Base-by-base conservation (phyloP, 352 stramenopile species). In the Globisporangium canariense region DNA sequence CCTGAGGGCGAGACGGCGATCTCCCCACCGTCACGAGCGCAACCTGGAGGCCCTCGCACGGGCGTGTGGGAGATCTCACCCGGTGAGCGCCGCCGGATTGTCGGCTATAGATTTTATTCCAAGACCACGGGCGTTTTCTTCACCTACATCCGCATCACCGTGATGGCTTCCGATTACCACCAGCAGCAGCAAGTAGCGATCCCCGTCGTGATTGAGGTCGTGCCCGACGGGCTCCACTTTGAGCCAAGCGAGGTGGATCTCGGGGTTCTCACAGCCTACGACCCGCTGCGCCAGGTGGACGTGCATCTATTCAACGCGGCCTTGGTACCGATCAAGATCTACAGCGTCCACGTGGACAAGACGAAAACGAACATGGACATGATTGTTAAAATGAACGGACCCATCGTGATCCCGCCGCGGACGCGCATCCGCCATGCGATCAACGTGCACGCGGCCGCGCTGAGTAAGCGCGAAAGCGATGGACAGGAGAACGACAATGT, bases 241-340 rank as follows among this genome's bases (percentile, higher is more conserved):
- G 70, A 79, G 36, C 77, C 75, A 1, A 64, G 57, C 10, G 58
- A 71, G 6, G 36, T 84, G 22, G 63, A 81, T 22, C 36, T 86
- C 20, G 77, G 77, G 3, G 52, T 81, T 18, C 49, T 86, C 18
- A 74, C 69, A 14, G 56, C 69, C 13, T 28, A 64, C 4, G 60
- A 79, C 49, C 25, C 69, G 10, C 53, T 66, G 38, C 70, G 66
- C 28, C 34, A 78, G 36, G 34, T 81, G 45, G 50, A 56, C 50
- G 66, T 88, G 46, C 60, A 68, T 8, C 28, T 87, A 38, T 69
- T 78, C 46, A 89, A 90, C 66, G 70, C 74, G 4, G 73, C 55
- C 4, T 36, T 68, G 4, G 70, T 70, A 14, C 63, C 79, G 1
- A 71, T 90, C 40, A 62, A 69, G 30, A 60, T 89, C n/a, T 52